Evolutionary conservation across 176 grass and related monocot species (phyloP), one percentile per base, ranked within the genome.

Genomic region (Areca catechu): DNA sequence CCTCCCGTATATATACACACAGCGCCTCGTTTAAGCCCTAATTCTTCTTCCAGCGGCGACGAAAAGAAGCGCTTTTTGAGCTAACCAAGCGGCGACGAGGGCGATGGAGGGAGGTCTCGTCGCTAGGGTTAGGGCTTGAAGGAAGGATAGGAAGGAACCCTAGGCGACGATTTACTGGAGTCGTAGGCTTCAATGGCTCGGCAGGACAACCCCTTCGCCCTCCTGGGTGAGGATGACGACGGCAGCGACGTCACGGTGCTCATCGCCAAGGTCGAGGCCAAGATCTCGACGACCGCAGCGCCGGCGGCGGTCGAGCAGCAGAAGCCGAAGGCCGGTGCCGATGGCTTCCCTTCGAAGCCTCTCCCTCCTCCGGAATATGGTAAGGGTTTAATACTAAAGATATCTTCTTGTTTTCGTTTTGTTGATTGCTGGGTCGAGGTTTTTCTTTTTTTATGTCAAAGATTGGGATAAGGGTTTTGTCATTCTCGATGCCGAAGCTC

Each of bases 161-260:
- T 43, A 12, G 34, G 34, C 1, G 34, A 14, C 34, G 34, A 43
- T 43, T 43, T 43, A 7, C 7, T 12, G 14, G 34, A 43, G 34
- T 2, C 34, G 34, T 7, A 28, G 6, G 20, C 49, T 19, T 4
- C 27, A 9, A 67, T 67, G 65, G 50, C 51, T 54, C n/a, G 51
- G 25, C 51, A 67, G 50, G 24, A 55, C 24, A 67, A 67, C 28
- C 51, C 50, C 6, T 67, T 55, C 4, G 5, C 65, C 4, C 50
- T 54, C 27, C 24, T 67, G 28, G 65, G 24, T 0, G 65, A 67
- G 4, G 50, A 67, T 24, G 64, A 67, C 24, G 64, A 67, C 25
- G 51, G 62, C 49, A 47, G 16, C 22, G 62, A 65, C 16, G 16
- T 67, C 4, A 20, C 51, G 0, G 23, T 16, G 3, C 64, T 67